Percentiles rank a stretch among this genome's conserved stretches.
Conservation (phyloP, 1,139 yeast species). For the Pichia sp. region DNA sequence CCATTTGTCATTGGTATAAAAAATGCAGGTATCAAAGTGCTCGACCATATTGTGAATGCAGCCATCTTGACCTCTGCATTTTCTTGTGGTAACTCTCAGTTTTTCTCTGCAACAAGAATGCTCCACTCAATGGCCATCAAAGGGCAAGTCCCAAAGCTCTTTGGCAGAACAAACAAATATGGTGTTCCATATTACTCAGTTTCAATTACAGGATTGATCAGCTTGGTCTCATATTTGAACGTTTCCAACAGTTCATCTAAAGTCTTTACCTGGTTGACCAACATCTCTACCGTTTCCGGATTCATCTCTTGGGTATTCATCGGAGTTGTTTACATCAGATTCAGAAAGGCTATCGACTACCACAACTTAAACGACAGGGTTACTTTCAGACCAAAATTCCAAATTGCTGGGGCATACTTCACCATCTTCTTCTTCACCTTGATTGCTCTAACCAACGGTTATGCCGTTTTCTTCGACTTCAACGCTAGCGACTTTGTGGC, state of each 20-base stretch:
- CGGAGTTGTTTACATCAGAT: slow-evolving; percentile 45
- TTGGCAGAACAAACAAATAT: slow-evolving; percentile 37
- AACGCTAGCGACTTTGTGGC: slow-evolving; percentile 51
- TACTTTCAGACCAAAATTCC: slow-evolving; percentile 42
- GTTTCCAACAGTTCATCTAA: slow-evolving; percentile 28
- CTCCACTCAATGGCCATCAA: slow-evolving; percentile 37
- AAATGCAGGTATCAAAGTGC: slow-evolving; percentile 33
- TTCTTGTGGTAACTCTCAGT: slow-evolving; percentile 39
- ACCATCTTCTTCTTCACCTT: slow-evolving; percentile 41
- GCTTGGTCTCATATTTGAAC: slow-evolving; percentile 35
- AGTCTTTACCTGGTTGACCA: slow-evolving; percentile 39
- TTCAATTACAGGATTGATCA: slow-evolving; percentile 34
- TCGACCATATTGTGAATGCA: slow-evolving; percentile 39
- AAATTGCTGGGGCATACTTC: slow-evolving; percentile 44
- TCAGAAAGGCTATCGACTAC: slow-evolving; percentile 48
- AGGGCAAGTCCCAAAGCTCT: slow-evolving; percentile 48
- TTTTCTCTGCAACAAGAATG: slow-evolving; percentile 38
- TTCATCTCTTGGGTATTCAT: slow-evolving; percentile 43
- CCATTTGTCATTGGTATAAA: slow-evolving; percentile 51
- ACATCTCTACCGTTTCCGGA: slow-evolving; percentile 43
- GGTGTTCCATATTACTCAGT: slow-evolving; percentile 44
- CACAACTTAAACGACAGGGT: slow-evolving; percentile 44
- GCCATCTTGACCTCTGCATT: slow-evolving; percentile 40
- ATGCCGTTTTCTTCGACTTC: slow-evolving; percentile 42
- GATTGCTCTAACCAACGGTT: slow-evolving; percentile 53